These are phyloP conservation scores for Fusarium acutatum DNA, from an alignment of 2,329 filamentous ascomycete genomes.

Conservation along the genomic window DNA sequence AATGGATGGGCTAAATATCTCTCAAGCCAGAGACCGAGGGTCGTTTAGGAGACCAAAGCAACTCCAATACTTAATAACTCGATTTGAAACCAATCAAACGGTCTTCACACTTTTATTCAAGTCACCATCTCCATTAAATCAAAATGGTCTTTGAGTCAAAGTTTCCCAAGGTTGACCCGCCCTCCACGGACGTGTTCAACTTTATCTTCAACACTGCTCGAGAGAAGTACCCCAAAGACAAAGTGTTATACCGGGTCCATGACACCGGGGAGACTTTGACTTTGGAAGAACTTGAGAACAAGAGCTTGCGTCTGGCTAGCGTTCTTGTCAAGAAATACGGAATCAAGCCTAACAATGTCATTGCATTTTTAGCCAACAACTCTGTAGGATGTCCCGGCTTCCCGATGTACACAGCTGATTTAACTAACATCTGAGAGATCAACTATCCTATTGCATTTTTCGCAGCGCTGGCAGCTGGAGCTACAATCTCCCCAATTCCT, in stretches of 20 bases:
- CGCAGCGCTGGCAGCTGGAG: not conserved
- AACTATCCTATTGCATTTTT: not conserved
- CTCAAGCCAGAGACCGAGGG: not conserved
- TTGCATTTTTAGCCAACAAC: not conserved
- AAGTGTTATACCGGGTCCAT: not conserved
- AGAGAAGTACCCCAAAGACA: not conserved
- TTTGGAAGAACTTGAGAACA: not conserved
- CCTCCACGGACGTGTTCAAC: not conserved
- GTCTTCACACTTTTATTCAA: not conserved
- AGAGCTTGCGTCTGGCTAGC: not conserved
- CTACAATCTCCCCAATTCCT: not conserved
- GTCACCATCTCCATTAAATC: too few species aligned
- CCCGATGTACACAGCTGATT: accelerated
- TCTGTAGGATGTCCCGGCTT: not conserved
- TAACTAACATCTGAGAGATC: not conserved
- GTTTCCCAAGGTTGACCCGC: not conserved
- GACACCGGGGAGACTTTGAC: not conserved
- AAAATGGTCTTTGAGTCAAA: not conserved
- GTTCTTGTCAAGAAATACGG: not conserved
- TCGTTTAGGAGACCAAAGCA: not conserved
- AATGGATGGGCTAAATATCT: not conserved
- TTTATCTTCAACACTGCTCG: not conserved
- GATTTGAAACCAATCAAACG: too few species aligned
- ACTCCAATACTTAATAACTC: not conserved
- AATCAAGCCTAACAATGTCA: not conserved